Base-by-base conservation (phyloP, 148 eudicot species). In the Talinum fruticosum region DNA sequence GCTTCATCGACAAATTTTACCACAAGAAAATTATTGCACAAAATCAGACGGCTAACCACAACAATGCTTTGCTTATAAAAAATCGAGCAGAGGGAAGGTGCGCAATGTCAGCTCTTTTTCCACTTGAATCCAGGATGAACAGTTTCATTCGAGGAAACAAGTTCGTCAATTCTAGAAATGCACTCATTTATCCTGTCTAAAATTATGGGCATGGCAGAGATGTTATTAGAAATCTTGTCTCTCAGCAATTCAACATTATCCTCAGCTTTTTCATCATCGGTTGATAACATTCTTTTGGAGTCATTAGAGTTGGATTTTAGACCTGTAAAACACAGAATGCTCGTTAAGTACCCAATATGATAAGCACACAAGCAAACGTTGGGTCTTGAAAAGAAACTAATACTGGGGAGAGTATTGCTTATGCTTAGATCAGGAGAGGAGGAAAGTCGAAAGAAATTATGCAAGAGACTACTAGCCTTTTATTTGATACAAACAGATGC, bases 131-230 rank as follows among this genome's bases (percentile, higher is more conserved):
- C 84, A 64, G 91, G 91, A 86, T 82, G 89, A 62, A 85, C 86
- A 79, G 78, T 75, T 72, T 64, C 85, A 64, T 85, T 70, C 32
- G 79, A 75, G 21, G 92, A 87, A 26, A 77, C 79, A 76, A 85
- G 88, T 73, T 86, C 83, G 80, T 93, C 88, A 14, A 88, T 85
- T 77, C 80, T 82, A 71, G 88, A 79, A 77, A 89, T 85, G 79
- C 91, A 88, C 4, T 88, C 92, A 44, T 83, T 87, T 93, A 90
- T 85, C 78, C 95, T 90, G 82, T 88, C 86, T 80, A 89, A 78
- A 78, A 86, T 83, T 64, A 68, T 73, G 38, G 93, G 89, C 78
- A 90, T 84, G 24, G 89, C 79, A 36, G 87, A 80, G 15, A 83
- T 77, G 78, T 89, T 92, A 78, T 80, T 87, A n/a, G 92, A 87